A percentile compares a stretch with the other conserved stretches of the same genome.
phyloP scores from a whole-genome alignment of 2,329 filamentous ascomycete genomes.

The Zymoseptoria brevis region DNA sequence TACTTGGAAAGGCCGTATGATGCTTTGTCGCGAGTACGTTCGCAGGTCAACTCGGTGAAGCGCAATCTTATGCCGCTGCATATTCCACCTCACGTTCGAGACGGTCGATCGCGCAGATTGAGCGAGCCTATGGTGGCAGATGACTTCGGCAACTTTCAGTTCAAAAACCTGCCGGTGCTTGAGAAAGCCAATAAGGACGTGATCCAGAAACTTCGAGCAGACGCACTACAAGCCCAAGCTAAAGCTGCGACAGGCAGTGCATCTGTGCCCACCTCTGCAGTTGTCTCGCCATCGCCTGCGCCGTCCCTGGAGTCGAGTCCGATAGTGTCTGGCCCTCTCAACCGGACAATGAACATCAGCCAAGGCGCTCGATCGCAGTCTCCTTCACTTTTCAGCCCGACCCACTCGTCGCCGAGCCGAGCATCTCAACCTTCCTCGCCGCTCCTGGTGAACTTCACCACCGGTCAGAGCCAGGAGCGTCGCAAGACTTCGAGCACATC shows the following conservation, averaged over 20 bases:
- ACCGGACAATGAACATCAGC: constrained; percentile 73
- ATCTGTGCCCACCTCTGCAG: constrained; percentile 28
- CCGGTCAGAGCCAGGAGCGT: constrained; percentile 71
- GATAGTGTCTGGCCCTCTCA: constrained; percentile 67
- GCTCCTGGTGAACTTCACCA: constrained; percentile 91
- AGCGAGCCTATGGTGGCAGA: constrained; percentile 85
- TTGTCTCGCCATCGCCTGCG: constrained; percentile 51
- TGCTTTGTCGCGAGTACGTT: constrained; percentile 79
- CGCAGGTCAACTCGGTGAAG: constrained; percentile 77
- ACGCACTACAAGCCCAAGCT: constrained; percentile 67
- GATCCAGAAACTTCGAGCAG: constrained; percentile 87
- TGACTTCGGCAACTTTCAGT: constrained; percentile 93
- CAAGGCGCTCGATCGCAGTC: constrained; percentile 75
- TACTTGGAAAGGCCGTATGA: constrained; percentile 90
- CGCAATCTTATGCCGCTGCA: constrained; percentile 89
- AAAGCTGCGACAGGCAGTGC: constrained; percentile 38
- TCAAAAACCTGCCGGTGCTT: constrained; percentile 92
- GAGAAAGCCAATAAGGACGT: constrained; percentile 99
- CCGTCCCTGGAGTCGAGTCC: constrained; percentile 78
- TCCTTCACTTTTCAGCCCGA: constrained; percentile 69
- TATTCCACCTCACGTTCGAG: constrained; percentile 91
- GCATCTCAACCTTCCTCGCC: constrained; percentile 80
- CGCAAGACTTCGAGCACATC: constrained; percentile 89
- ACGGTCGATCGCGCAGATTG: constrained; percentile 75
- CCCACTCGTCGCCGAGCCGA: constrained; percentile 79